phyloP scores from a whole-genome alignment of 768 basidiomycete species.

The Daedalea quercina region DNA sequence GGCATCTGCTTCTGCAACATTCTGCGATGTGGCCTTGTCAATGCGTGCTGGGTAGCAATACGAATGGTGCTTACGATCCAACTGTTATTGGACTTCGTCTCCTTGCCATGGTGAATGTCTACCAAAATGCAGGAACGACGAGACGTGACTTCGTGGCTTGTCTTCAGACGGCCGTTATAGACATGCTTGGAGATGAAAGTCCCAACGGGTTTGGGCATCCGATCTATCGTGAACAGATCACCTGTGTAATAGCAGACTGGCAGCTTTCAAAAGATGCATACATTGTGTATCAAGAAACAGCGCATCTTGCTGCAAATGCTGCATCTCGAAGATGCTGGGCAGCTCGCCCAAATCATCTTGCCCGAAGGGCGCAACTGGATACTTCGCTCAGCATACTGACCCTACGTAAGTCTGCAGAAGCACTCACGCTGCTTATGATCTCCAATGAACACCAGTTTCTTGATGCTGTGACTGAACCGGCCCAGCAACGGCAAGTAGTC shows the following conservation, averaged over 20 bases:
- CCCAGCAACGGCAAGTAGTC: constrained; percentile 30
- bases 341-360: constrained; percentile 22
- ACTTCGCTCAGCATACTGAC: background rate
- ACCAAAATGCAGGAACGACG: constrained; percentile 27
- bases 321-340: constrained; percentile 28
- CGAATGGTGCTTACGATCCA: constrained; percentile 23
- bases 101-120: constrained; percentile 32
- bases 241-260: background rate
- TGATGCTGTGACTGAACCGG: constrained; percentile 5
- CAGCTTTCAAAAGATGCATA: constrained; percentile 18
- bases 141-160: constrained; percentile 11
- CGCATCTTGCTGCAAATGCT: constrained; percentile 17
- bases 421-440: constrained; percentile 25
- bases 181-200: constrained; percentile 27
- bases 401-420: background rate
- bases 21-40: constrained; percentile 21
- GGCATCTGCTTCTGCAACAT: constrained; percentile 20
- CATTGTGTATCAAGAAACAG: constrained; percentile 29
- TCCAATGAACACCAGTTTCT: constrained; percentile 27
- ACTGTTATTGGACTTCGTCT: constrained; percentile 29
- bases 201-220: constrained; percentile 27
- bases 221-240: constrained; percentile 20
- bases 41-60: background rate
- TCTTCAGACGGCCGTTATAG: constrained; percentile 21
- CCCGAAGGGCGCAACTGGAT: constrained; percentile 29